These are phyloP conservation scores for Aspergillus amoenus DNA, from an alignment of 2,329 filamentous ascomycete species.

Conservation along the genomic window DNA sequence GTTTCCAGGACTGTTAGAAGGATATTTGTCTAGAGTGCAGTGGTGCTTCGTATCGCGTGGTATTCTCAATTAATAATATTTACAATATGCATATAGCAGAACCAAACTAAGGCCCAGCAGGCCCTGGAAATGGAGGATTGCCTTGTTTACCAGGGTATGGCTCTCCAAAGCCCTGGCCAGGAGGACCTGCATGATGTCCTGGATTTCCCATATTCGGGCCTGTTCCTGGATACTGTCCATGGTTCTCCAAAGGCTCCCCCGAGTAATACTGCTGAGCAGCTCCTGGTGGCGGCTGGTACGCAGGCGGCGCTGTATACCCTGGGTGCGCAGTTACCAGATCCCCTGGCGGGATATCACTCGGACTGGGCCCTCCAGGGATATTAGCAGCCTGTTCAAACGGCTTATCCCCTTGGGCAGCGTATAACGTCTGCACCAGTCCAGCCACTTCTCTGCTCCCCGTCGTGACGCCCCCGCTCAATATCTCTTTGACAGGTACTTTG, in stretches of 20 bases:
- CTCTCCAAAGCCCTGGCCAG: neutral
- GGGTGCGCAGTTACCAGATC: too few species aligned
- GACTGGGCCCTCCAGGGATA: neutral
- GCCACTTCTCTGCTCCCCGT: constrained; percentile 55
- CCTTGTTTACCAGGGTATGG: neutral
- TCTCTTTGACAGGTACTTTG: constrained; percentile 60
- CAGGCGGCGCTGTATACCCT: too few species aligned
- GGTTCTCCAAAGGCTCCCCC: neutral
- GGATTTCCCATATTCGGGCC: neutral
- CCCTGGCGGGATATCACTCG: too few species aligned
- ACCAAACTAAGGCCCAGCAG: neutral
- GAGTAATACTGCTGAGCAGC: neutral
- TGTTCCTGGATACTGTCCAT: neutral
- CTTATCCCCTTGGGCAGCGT: constrained; percentile 78
- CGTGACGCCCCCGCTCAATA: constrained; percentile 59
- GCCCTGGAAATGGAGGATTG: neutral
- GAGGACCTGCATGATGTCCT: neutral
- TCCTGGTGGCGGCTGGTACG: neutral
- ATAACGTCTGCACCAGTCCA: constrained; percentile 76
- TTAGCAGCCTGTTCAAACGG: neutral
- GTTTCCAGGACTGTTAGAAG: too few species aligned
- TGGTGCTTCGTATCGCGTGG: too few species aligned
- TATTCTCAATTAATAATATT: too few species aligned
- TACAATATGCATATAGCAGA: too few species aligned
- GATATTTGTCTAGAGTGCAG: too few species aligned